Percentiles rank a stretch among this genome's conserved stretches.
phyloP scores from a whole-genome alignment of 225 moss, liverwort and hornwort genomes.

The Climacium dendroides region DNA sequence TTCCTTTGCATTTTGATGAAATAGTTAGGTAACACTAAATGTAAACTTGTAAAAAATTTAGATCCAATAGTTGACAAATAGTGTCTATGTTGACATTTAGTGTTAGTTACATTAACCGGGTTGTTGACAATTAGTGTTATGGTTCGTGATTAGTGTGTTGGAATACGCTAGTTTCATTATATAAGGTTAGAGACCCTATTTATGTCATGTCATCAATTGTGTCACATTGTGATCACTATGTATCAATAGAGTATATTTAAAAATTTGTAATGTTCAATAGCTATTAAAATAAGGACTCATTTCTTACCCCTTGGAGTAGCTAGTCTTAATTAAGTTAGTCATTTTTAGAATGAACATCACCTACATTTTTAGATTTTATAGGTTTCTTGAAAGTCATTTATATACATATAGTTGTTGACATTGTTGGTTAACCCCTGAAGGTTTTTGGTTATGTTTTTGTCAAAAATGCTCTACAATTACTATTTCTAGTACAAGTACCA shows the following conservation, averaged over 20 bases:
- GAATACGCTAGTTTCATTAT: neutral
- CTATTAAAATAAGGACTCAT: neutral
- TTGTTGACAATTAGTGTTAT: too few relatives aligned
- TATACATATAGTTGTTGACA: neutral
- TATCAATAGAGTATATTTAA: neutral
- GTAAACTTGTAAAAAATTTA: too few relatives aligned
- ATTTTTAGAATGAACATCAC: neutral
- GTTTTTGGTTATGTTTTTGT: too few relatives aligned
- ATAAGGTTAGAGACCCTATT: neutral
- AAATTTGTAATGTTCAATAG: neutral
- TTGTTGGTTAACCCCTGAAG: too few relatives aligned
- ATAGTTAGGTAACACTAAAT: too few relatives aligned
- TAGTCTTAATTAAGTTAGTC: neutral
- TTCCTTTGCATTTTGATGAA: too few relatives aligned
- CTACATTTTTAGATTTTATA: neutral
- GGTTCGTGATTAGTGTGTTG: too few relatives aligned
- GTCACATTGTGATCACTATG: neutral
- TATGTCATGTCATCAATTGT: neutral
- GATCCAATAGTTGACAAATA: too few relatives aligned
- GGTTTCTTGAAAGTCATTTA: neutral
- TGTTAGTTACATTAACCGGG: too few relatives aligned
- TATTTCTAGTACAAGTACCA: too few relatives aligned
- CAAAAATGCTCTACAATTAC: too few relatives aligned
- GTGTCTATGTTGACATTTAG: too few relatives aligned
- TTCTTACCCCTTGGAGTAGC: rapidly evolving